Percentiles rank a stretch among this genome's conserved stretches.
phyloP scores from a whole-genome alignment of 1,284 basidiomycete species.

The Cutaneotrichosporon sp. region DNA sequence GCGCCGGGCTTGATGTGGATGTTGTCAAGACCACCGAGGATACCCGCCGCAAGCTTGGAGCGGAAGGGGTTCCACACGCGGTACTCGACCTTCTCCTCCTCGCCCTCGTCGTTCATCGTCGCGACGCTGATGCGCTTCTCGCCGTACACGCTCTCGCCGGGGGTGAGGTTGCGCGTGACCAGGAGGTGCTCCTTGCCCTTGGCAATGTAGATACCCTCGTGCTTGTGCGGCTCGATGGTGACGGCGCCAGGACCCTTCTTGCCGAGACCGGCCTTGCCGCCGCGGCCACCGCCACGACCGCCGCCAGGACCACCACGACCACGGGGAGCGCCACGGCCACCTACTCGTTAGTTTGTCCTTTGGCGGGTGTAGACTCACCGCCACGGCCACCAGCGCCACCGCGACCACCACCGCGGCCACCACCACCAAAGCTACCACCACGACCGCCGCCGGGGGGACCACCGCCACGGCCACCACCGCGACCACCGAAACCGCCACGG shows the following conservation, averaged over 20 bases:
- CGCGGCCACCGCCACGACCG: constrained; percentile 48
- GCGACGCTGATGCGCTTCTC: constrained; percentile 92
- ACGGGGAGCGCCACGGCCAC: constrained; percentile 41
- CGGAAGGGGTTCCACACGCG: constrained; percentile 99
- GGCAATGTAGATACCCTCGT: constrained; percentile 87
- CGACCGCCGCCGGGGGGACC: constrained; percentile 35
- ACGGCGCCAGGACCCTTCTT: constrained; percentile 77
- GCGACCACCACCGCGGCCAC: constrained; percentile 32
- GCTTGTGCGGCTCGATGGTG: constrained; percentile 91
- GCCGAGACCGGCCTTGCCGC: constrained; percentile 52
- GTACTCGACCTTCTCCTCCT: constrained; percentile 87
- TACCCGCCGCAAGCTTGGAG: constrained; percentile 92
- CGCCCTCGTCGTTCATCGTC: constrained; percentile 56
- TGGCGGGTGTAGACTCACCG: too few species aligned
- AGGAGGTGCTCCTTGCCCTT: constrained; percentile 91
- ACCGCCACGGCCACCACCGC: constrained; percentile 41
- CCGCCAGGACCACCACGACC: constrained; percentile 49
- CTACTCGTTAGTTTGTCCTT: too few species aligned
- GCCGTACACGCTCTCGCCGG: constrained; percentile 96
- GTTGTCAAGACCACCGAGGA: constrained; percentile 89
- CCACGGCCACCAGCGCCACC: constrained; percentile 31
- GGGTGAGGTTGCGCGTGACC: constrained; percentile 95
- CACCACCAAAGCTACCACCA: constrained; percentile 24
- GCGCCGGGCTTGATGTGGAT: constrained; percentile 91
- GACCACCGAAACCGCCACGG: constrained; percentile 47